These are phyloP conservation scores for Clarkia xantiana DNA, from an alignment of 345 rosid genomes.

Conservation along the genomic window DNA sequence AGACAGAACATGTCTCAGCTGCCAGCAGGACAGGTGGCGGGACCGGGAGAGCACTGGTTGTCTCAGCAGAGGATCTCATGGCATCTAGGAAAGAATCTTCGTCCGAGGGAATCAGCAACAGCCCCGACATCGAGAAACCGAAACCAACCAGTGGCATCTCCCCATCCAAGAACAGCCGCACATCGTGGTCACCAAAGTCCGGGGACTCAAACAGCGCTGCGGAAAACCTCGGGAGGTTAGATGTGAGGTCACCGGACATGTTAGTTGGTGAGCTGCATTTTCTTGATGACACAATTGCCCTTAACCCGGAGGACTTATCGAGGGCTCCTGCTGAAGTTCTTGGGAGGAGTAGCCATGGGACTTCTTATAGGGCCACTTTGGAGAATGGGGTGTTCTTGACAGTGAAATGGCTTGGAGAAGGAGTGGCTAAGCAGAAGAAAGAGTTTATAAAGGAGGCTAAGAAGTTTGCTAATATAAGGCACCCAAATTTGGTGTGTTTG, in stretches of 20 bases:
- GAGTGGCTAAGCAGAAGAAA: slow-evolving; percentile 89
- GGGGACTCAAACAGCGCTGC: slow-evolving; percentile 67
- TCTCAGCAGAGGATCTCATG: slow-evolving; percentile 80
- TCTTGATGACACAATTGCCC: slow-evolving; percentile 71
- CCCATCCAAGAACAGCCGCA: slow-evolving; percentile 61
- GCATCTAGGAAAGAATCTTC: slow-evolving; percentile 70
- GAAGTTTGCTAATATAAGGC: slow-evolving; percentile 85
- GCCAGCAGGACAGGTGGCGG: slow-evolving; percentile 30
- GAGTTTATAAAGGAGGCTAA: slow-evolving; percentile 93
- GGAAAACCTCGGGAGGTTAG: slow-evolving; percentile 66
- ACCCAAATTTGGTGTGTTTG: slow-evolving; percentile 92
- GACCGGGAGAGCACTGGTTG: slow-evolving; percentile 40
- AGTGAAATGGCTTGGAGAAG: slow-evolving; percentile 96
- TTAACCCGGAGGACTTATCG: slow-evolving; percentile 89
- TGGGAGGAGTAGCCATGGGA: slow-evolving; percentile 98
- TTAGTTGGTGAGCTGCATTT: slow-evolving; percentile 87
- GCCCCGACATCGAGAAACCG: slow-evolving; percentile 58
- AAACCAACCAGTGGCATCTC: slow-evolving; percentile 36
- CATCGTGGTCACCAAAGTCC: slow-evolving; percentile 91
- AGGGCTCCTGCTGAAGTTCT: slow-evolving; percentile 96
- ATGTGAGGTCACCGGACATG: slow-evolving; percentile 83
- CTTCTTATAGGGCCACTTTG: slow-evolving; percentile 82
- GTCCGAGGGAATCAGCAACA: slow-evolving; percentile 37
- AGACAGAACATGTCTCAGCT: slow-evolving; percentile 29
- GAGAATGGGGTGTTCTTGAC: slow-evolving; percentile 80